Conservation (phyloP, 1,284 basidiomycete genomes). For the Coniferiporia sulphurascens region DNA sequence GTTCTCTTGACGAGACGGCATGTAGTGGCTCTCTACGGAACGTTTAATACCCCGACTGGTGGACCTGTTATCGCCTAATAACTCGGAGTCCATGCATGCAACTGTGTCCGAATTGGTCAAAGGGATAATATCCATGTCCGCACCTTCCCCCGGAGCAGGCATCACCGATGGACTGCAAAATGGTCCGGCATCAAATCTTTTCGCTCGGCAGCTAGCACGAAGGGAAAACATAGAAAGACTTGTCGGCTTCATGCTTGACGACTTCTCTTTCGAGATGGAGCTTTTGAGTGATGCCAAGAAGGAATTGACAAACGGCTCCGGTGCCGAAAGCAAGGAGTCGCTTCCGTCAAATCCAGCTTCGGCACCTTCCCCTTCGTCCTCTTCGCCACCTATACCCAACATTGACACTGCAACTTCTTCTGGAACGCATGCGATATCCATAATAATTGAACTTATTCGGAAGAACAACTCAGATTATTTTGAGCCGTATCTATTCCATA, state of each 20-base stretch:
- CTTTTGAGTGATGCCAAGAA: constrained; percentile 20
- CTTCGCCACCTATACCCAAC: constrained; percentile 44
- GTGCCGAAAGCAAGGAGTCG: constrained; percentile 22
- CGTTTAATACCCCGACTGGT: constrained; percentile 81
- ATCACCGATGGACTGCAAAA: constrained; percentile 61
- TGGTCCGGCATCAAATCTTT: constrained; percentile 76
- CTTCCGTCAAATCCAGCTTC: not conserved
- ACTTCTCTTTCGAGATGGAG: constrained; percentile 41
- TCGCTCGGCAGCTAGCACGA: constrained; percentile 87
- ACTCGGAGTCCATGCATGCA: constrained; percentile 78
- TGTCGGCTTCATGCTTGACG: constrained; percentile 76
- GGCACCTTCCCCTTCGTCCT: not conserved
- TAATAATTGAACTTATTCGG: constrained; percentile 94
- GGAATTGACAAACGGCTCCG: constrained; percentile 19
- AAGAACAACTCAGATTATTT: constrained; percentile 99
- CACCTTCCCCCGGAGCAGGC: constrained; percentile 76
- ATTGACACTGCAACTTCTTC: constrained; percentile 82
- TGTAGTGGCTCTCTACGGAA: constrained; percentile 84
- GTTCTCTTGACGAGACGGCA: constrained; percentile 31
- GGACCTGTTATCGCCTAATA: constrained; percentile 75
- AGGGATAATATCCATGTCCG: constrained; percentile 91
- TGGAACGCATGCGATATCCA: constrained; percentile 82
- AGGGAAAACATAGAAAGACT: constrained; percentile 71
- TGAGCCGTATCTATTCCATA: constrained; percentile 98
- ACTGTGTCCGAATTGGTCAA: constrained; percentile 92